Percentiles rank a stretch among this genome's conserved stretches.
Evolutionary conservation across 768 basidiomycete genomes (phyloP).

Genomic region (Piloderma croceum): DNA sequence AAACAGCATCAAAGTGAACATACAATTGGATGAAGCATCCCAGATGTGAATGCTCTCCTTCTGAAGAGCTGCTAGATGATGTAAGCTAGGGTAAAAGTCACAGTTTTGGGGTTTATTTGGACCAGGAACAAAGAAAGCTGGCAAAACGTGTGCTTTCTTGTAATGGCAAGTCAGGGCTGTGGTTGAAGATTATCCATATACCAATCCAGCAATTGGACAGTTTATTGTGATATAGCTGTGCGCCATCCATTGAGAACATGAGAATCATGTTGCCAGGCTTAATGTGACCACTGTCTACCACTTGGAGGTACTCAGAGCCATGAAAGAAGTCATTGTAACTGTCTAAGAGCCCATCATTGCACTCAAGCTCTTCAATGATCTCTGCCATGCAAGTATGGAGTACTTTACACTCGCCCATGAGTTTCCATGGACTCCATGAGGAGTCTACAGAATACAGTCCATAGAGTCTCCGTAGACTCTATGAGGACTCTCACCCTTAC

Average conservation of each 20-base stretch:
- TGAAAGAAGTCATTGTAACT: conserved; percentile 10
- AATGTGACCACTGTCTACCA: conserved; percentile 7
- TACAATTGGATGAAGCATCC: conserved; percentile 10
- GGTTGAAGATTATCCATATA: conserved; percentile 34
- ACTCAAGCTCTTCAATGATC: too few relatives aligned
- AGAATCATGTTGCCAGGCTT: conserved; percentile 26
- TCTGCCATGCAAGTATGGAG: too few relatives aligned
- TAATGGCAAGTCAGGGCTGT: conserved; percentile 22
- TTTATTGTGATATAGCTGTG: conserved; percentile 36
- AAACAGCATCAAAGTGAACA: conserved; percentile 12
- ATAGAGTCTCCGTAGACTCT: too few relatives aligned
- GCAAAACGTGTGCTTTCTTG: conserved; percentile 27
- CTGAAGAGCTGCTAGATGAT: conserved; percentile 28
- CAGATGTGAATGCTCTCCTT: conserved; percentile 19
- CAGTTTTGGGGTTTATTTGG: conserved; percentile 29
- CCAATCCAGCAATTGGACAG: conserved; percentile 27
- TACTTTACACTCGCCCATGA: too few relatives aligned
- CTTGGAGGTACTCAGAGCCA: conserved; percentile 12
- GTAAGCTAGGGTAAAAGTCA: conserved; percentile 25
- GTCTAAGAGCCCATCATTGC: too few relatives aligned
- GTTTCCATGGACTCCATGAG: too few relatives aligned
- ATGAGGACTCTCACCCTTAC: too few relatives aligned
- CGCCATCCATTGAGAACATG: conserved; percentile 34
- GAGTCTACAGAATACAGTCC: too few relatives aligned
- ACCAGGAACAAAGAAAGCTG: conserved; percentile 25